Percentiles rank a stretch among this genome's conserved stretches.
Conservation (phyloP, 139 green algal species). For the Chlamydomonas asymmetrica region DNA sequence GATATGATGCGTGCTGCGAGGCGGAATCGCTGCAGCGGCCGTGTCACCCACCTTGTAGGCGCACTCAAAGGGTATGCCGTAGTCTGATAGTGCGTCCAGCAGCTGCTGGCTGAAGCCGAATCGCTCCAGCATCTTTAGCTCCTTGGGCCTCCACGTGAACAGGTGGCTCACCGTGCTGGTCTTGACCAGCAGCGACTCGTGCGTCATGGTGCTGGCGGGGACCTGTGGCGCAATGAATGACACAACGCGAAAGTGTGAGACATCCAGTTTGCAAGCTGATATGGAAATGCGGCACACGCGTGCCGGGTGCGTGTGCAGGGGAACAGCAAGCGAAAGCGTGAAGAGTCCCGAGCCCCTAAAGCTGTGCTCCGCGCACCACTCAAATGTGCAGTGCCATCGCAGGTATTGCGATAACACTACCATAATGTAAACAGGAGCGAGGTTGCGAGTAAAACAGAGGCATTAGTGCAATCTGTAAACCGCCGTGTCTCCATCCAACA, state of each 20-base stretch:
- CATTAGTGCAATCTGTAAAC: too few species aligned
- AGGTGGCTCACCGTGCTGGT: conserved; percentile 22
- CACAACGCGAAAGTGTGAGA: conserved; percentile 12
- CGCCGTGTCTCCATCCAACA: too few species aligned
- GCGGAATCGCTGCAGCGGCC: too few species aligned
- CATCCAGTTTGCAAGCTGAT: not conserved
- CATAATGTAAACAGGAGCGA: too few species aligned
- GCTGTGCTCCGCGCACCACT: too few species aligned
- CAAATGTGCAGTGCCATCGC: too few species aligned
- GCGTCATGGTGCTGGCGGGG: conserved; percentile 77
- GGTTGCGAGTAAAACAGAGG: too few species aligned
- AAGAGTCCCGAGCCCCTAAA: not conserved
- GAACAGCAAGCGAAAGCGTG: not conserved
- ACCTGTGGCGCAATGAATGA: conserved; percentile 43
- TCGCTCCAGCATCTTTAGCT: not conserved
- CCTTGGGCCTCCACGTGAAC: conserved; percentile 23
- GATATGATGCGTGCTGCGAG: too few species aligned
- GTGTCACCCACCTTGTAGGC: conserved; percentile 21
- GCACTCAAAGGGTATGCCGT: conserved; percentile 32
- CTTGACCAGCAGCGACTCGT: conserved; percentile 53
- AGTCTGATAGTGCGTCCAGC: conserved; percentile 20
- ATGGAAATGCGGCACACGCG: not conserved
- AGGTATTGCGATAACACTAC: too few species aligned
- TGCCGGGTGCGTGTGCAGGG: not conserved
- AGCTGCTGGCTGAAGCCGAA: conserved; percentile 13